phyloP scores from a whole-genome alignment of 352 stramenopile genomes.

The Phytophthora sojae region DNA sequence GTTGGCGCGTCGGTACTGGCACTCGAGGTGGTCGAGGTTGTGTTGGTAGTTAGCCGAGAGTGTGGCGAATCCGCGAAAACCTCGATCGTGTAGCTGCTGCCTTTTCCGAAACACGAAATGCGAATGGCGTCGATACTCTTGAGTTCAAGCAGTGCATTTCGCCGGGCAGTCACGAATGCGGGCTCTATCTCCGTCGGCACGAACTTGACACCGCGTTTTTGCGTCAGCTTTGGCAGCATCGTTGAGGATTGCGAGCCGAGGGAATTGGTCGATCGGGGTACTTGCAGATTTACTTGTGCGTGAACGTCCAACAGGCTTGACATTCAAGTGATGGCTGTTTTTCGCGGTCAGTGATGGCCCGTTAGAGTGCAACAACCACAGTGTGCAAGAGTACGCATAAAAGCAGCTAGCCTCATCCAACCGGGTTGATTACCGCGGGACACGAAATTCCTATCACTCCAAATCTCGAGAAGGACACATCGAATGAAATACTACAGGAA shows the following conservation, averaged over 20 bases:
- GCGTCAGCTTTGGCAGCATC: constrained; percentile 19
- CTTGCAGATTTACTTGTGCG: neutral
- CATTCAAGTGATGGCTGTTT: neutral
- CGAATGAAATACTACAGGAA: no score
- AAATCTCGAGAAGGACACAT: no score
- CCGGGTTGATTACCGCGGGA: no score
- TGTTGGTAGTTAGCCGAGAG: constrained; percentile 4
- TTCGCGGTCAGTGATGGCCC: no score
- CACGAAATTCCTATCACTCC: no score
- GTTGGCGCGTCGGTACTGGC: neutral
- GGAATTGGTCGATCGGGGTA: neutral
- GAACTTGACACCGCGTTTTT: constrained; percentile 21
- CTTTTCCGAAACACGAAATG: constrained; percentile 6
- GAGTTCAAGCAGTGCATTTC: constrained; percentile 13
- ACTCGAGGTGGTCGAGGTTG: constrained; percentile 13
- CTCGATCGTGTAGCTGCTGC: constrained; percentile 8
- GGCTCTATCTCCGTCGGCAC: neutral
- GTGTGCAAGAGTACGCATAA: no score
- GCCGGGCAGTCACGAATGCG: constrained; percentile 9
- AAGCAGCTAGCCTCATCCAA: no score
- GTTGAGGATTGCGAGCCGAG: neutral
- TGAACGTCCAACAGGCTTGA: neutral
- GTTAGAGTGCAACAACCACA: no score
- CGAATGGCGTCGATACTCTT: constrained; percentile 7
- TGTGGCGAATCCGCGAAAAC: constrained; percentile 10